phyloP scores from a whole-genome alignment of 345 rosid genomes.

The Gossypium anomalum region DNA sequence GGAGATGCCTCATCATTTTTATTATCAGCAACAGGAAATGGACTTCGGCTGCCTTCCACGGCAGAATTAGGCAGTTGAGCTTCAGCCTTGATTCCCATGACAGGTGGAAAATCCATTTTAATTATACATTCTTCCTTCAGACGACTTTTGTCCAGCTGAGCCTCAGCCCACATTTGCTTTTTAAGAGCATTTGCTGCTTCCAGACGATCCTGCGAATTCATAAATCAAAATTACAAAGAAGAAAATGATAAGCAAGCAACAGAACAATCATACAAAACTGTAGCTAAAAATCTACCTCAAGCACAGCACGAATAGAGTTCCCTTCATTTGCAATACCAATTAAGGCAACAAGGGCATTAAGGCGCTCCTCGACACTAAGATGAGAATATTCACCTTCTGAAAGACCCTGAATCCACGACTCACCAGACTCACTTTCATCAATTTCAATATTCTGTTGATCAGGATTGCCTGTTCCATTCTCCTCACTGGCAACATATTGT shows the following conservation, averaged over 20 bases:
- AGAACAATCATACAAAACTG: constrained; percentile 7
- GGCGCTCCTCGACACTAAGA: constrained; percentile 96
- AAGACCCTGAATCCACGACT: constrained; percentile 93
- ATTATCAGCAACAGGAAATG: constrained; percentile 29
- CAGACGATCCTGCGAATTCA: constrained; percentile 73
- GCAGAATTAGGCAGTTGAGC: constrained; percentile 31
- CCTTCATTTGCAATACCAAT: constrained; percentile 95
- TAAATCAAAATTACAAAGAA: constrained; percentile 25
- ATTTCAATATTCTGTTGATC: constrained; percentile 56
- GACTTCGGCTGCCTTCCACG: constrained; percentile 46
- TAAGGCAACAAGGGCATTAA: constrained; percentile 73
- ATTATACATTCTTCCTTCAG: constrained; percentile 59
- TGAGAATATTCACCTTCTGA: constrained; percentile 92
- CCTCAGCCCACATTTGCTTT: constrained; percentile 98
- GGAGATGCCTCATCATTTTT: constrained; percentile 50
- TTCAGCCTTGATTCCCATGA: constrained; percentile 49
- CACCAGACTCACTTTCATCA: constrained; percentile 74
- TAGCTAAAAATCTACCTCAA: constrained; percentile 61
- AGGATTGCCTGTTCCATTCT: constrained; percentile 26
- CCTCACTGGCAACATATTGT: constrained; percentile 34
- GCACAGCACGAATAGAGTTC: constrained; percentile 73
- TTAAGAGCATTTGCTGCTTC: constrained; percentile 96
- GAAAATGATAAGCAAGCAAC: constrained; percentile 8
- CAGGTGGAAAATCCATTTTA: constrained; percentile 51
- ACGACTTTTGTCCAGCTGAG: constrained; percentile 83